These are phyloP conservation scores for Mycena rosella DNA, from an alignment of 768 basidiomycete species.

Conservation along the genomic window DNA sequence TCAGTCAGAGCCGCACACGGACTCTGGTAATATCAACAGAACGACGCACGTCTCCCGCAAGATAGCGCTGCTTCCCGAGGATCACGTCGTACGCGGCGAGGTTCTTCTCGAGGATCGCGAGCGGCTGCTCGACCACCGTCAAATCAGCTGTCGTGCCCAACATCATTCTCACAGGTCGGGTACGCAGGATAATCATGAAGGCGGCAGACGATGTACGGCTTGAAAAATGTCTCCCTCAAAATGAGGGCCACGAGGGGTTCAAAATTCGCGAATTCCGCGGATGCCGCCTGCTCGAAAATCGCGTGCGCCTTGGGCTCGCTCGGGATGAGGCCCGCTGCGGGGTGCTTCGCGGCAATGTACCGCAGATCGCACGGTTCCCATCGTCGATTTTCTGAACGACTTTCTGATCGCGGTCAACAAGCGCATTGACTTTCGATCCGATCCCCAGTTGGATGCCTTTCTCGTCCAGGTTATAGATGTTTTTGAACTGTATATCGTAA, in stretches of 20 bases:
- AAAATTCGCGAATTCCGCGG: conserved; percentile 24
- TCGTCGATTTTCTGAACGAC: no score
- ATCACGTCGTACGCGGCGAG: conserved; percentile 59
- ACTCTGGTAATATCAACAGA: no score
- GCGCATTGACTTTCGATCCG: no score
- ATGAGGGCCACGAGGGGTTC: conserved; percentile 11
- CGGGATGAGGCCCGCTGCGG: conserved; percentile 57
- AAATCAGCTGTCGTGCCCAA: conserved; percentile 37
- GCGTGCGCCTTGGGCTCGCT: conserved; percentile 38
- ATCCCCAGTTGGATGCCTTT: no score
- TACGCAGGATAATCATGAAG: no score
- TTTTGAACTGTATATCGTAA: no score
- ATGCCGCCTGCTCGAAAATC: conserved; percentile 41
- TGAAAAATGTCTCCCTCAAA: no score
- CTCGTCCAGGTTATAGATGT: no score
- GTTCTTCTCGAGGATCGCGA: conserved; percentile 44
- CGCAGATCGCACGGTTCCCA: conserved; percentile 36
- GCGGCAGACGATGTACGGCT: no score
- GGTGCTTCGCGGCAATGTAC: conserved; percentile 59
- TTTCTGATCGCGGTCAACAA: no score
- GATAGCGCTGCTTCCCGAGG: conserved; percentile 55
- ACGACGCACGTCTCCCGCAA: conserved; percentile 55
- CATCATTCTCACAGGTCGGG: not conserved
- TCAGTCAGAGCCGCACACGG: no score
- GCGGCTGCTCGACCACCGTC: conserved; percentile 35